A percentile compares a stretch with the other conserved stretches of the same genome.
phyloP scores from a whole-genome alignment of 345 rosid genomes.

The Hibiscus tridactylites region DNA sequence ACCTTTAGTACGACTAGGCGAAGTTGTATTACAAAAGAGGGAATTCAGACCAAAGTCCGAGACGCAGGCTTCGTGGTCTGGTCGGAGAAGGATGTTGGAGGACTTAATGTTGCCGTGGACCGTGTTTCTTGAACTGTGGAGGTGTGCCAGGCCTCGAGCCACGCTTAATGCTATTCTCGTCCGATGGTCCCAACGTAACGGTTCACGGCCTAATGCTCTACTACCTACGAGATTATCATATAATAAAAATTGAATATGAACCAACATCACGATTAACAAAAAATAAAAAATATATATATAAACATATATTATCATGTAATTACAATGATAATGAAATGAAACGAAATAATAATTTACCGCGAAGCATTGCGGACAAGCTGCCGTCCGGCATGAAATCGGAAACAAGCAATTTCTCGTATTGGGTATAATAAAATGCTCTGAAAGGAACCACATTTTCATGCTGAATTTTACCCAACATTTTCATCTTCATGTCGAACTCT shows the following conservation, averaged over 20 bases:
- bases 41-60: slow-evolving; percentile 81
- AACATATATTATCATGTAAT: no score
- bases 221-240: slow-evolving; percentile 25
- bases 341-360: not conserved
- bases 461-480: not conserved
- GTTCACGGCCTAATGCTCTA: slow-evolving; percentile 74
- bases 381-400: slow-evolving; percentile 54
- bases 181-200: slow-evolving; percentile 83
- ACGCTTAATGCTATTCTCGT: slow-evolving; percentile 61
- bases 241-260: not conserved
- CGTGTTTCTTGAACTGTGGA: slow-evolving; percentile 52
- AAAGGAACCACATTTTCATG: slow-evolving; percentile 43
- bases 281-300: no score
- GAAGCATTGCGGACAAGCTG: slow-evolving; percentile 30
- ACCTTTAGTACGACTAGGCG: slow-evolving; percentile 63
- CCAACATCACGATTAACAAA: not conserved
- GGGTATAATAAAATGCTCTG: slow-evolving; percentile 69
- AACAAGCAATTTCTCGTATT: slow-evolving; percentile 30
- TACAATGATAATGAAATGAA: no score
- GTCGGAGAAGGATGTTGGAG: slow-evolving; percentile 71
- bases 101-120: slow-evolving; percentile 91
- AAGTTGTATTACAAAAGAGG: slow-evolving; percentile 42
- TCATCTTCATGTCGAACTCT: not conserved
- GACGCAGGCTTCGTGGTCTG: slow-evolving; percentile 52
- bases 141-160: slow-evolving; percentile 66